Evolutionary conservation across 2,329 filamentous ascomycete genomes (phyloP).

Genomic region (Colletotrichum sp.): DNA sequence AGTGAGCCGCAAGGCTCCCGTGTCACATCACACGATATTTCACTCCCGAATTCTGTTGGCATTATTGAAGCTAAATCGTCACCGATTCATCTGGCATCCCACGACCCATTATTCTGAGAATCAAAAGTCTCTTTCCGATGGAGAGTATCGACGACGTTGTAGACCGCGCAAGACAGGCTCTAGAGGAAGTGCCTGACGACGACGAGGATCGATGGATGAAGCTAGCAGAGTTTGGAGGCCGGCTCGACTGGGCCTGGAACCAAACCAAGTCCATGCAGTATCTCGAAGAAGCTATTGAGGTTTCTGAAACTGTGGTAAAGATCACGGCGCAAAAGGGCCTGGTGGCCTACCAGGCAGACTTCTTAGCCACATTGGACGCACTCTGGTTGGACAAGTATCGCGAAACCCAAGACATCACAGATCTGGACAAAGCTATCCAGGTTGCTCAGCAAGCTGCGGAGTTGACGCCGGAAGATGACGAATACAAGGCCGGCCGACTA

Average conservation of each 20-base stretch:
- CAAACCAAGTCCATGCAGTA: neutral
- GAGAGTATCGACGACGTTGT: neutral
- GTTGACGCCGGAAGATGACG: neutral
- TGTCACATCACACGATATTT: neutral
- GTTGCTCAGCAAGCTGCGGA: neutral
- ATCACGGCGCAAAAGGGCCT: neutral
- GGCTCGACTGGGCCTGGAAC: neutral
- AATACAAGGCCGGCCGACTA: neutral
- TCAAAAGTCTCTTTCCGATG: neutral
- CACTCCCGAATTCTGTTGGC: neutral
- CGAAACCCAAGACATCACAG: neutral
- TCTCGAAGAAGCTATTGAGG: neutral
- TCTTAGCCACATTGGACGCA: neutral
- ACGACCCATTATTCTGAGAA: fast-evolving
- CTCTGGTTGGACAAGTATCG: neutral
- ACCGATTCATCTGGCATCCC: neutral
- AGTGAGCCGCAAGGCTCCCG: neutral
- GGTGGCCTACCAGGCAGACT: neutral
- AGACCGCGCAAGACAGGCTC: neutral
- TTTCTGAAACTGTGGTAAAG: neutral
- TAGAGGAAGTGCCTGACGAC: neutral
- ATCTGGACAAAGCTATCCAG: neutral
- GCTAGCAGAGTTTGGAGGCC: neutral
- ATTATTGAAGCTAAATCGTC: neutral
- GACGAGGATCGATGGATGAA: neutral